Percentiles rank a stretch among this genome's conserved stretches.
These are phyloP conservation scores for Eimeria brunetti DNA, from an alignment of 169 alveolate genomes.

Conservation along the genomic window DNA sequence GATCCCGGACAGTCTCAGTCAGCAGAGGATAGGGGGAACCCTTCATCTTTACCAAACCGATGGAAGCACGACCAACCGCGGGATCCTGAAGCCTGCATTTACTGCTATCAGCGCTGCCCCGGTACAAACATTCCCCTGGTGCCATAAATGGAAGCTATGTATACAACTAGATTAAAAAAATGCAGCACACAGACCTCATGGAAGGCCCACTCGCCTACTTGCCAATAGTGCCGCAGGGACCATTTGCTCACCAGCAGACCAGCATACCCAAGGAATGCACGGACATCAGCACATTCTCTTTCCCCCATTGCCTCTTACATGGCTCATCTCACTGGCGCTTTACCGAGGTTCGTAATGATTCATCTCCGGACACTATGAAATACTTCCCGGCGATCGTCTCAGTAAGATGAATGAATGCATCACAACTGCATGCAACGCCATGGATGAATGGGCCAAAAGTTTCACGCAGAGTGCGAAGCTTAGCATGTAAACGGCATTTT, in stretches of 20 bases:
- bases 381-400: constrained; percentile 46
- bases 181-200: constrained; percentile 15
- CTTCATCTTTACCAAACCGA: constrained; percentile 34
- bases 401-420: constrained; percentile 14
- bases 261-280: constrained; percentile 7
- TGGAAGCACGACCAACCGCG: background rate
- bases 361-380: background rate
- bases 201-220: constrained; percentile 65
- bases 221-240: constrained; percentile 14
- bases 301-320: constrained; percentile 42
- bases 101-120: constrained; percentile 47
- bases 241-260: background rate
- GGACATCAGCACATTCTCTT: background rate
- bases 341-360: constrained; percentile 32
- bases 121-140: constrained; percentile 1
- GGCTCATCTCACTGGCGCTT: constrained; percentile 57
- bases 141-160: background rate
- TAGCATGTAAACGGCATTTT: background rate
- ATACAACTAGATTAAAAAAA: background rate
- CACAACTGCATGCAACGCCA: background rate
- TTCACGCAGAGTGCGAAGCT: constrained; percentile 44
- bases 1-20: background rate
- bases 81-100: constrained; percentile 12
- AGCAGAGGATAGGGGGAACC: background rate
- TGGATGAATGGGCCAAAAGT: background rate